Base-by-base conservation (phyloP, 768 basidiomycete species). In the Gymnopilus dilepis region DNA sequence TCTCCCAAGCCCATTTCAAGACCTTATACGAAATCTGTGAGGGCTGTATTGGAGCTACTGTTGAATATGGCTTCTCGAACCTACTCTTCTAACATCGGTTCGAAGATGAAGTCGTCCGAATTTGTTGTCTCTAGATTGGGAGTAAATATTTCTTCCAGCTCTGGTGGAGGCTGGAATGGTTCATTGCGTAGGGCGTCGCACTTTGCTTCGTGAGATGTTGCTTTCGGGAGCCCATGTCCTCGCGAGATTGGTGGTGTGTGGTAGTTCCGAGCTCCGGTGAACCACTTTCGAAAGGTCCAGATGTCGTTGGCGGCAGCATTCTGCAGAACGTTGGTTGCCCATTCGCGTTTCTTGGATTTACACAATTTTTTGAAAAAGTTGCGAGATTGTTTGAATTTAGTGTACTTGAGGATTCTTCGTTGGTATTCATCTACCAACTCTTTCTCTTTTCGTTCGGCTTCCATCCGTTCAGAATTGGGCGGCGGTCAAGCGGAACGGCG, bases 1-100 rank as follows among this genome's bases (percentile, higher is more conserved):
- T 50, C 24, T 33, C 8, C 70, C 69, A 73, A 9, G 68, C 67
- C 73, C 71, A 75, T n/a, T 68, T 65, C 9, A 73, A 31, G 6
- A 63, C 59, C n/a, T 51, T 42, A 59, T 72, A 71, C 2, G 65
- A 41, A 2, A 70, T 59, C 61, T 72, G 69, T 31, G 67, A 69
- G 28, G 8, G 73, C 65, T 6, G 67, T 61, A 28, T 69, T 60
- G 40, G 55, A 24, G 60, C 67, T 71, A 1, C 38, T 53, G 1
- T 65, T 64, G 54, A 38, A 55, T 0, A 74, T 57, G 0, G 70
- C 67, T 33, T 72, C 66, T 8, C 43, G 19, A 12, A 74, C 56
- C 59, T 74, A 71, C 8, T 60, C 62, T 2, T 48, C 17, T 0
- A 67, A 69, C 12, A 69, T 43, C 1, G 69, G 59, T 15, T 61